Conservation (phyloP, 2,329 filamentous ascomycete species). For the Fusarium mexicanum region DNA sequence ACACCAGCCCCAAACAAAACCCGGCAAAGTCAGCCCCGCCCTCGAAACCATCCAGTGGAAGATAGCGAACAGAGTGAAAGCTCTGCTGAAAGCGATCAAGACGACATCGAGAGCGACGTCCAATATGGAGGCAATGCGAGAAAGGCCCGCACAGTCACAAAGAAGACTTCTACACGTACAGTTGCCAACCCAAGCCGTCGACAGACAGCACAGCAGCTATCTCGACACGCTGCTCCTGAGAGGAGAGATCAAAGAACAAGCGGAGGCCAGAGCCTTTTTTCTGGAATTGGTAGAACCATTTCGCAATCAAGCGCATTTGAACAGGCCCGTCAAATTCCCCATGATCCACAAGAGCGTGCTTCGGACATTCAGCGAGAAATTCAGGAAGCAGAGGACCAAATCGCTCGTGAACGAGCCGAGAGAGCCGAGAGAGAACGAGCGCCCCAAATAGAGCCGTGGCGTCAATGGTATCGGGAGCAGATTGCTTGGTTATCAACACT, state of each 20-base stretch:
- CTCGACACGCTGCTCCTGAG: background rate
- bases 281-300: background rate
- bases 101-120: background rate
- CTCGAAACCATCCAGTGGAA: background rate
- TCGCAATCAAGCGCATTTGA: constrained; percentile 3
- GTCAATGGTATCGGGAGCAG: constrained; percentile 32
- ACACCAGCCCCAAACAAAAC: constrained; percentile 33
- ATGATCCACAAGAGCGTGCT: constrained; percentile 24
- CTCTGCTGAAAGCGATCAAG: background rate
- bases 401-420: constrained; percentile 23
- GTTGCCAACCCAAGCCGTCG: background rate
- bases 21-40: background rate
- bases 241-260: background rate
- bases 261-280: constrained; percentile 13
- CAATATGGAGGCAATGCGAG: background rate
- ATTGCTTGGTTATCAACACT: constrained; percentile 37
- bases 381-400: constrained; percentile 25
- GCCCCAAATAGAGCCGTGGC: constrained; percentile 14
- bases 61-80: background rate
- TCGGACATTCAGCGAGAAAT: constrained; percentile 35
- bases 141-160: background rate
- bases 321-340: constrained; percentile 1
- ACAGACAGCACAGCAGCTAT: background rate
- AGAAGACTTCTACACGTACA: background rate
- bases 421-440: constrained; percentile 10